A percentile compares a stretch with the other conserved stretches of the same genome.
phyloP scores from a whole-genome alignment of 2,329 filamentous ascomycete species.

The Conoideocrella luteorostrata region DNA sequence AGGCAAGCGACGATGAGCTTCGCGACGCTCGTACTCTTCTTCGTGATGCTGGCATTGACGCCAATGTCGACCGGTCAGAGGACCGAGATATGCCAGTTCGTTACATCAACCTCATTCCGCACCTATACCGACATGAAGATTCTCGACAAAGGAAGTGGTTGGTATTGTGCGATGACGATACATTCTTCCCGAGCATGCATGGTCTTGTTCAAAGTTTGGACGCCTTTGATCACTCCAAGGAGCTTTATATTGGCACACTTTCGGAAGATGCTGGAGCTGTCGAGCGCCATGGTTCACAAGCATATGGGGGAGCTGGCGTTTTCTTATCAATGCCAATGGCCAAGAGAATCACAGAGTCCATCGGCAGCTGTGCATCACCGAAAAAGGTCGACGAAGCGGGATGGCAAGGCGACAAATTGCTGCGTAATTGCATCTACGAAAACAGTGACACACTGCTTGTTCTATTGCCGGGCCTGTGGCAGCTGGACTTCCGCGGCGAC shows the following conservation, averaged over 20 bases:
- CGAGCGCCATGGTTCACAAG: conserved; percentile 54
- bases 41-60: conserved; percentile 45
- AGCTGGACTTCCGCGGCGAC: conserved; percentile 54
- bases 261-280: conserved; percentile 57
- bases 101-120: conserved; percentile 49
- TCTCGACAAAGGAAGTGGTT: conserved; percentile 49
- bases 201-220: conserved; percentile 43
- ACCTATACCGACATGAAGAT: conserved; percentile 46
- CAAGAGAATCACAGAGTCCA: conserved; percentile 36
- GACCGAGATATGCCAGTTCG: conserved; percentile 51
- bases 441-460: conserved; percentile 52
- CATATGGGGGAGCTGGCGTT: conserved; percentile 57
- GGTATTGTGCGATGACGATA: conserved; percentile 59
- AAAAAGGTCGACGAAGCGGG: conserved; percentile 53
- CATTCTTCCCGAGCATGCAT: conserved; percentile 56
- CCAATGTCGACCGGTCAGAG: conserved; percentile 50
- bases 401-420: conserved; percentile 53
- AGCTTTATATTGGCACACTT: conserved; percentile 54
- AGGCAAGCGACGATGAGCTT: conserved; percentile 45
- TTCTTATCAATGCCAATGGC: conserved; percentile 51
- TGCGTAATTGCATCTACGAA: conserved; percentile 59
- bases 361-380: conserved; percentile 38
- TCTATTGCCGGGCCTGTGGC: conserved; percentile 50
- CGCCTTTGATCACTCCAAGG: conserved; percentile 42
- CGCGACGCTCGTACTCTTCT: conserved; percentile 41